Percentiles rank a stretch among this genome's conserved stretches.
Conservation (phyloP, 306 rosid species). For the Dryas octopetala region DNA sequence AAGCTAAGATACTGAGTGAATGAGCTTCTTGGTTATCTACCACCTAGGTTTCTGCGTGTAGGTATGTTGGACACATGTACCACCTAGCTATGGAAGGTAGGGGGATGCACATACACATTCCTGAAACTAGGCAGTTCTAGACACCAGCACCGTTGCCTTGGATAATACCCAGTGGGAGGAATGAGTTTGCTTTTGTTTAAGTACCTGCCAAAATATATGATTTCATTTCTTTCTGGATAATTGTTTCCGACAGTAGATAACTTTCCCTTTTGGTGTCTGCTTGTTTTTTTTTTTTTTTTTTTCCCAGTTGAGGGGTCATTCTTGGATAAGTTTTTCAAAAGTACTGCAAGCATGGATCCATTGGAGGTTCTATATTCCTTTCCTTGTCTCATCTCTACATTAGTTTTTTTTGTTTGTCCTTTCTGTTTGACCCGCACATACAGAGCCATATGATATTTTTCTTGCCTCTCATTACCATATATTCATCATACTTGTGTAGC, state of each 20-base stretch:
- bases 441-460: background rate
- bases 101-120: background rate
- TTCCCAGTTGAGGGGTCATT: slow-evolving; percentile 71
- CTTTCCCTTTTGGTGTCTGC: background rate
- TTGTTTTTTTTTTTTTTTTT: slow-evolving; percentile 19
- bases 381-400: background rate
- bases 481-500: slow-evolving; percentile 40
- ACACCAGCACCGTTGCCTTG: background rate
- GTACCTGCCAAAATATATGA: background rate
- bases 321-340: slow-evolving; percentile 74
- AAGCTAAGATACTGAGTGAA: background rate
- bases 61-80: background rate
- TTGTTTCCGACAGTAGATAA: background rate
- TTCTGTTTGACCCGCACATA: background rate
- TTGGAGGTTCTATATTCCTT: slow-evolving; percentile 53
- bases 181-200: background rate
- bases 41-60: background rate
- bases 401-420: slow-evolving; percentile 4
- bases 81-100: background rate
- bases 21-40: background rate
- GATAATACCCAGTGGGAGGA: background rate
- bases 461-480: slow-evolving; percentile 15
- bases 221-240: background rate
- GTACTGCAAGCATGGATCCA: slow-evolving; percentile 78
- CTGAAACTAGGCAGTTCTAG: background rate